Conservation (phyloP, 2,329 filamentous ascomycete genomes). For the Diaporthe sp. region DNA sequence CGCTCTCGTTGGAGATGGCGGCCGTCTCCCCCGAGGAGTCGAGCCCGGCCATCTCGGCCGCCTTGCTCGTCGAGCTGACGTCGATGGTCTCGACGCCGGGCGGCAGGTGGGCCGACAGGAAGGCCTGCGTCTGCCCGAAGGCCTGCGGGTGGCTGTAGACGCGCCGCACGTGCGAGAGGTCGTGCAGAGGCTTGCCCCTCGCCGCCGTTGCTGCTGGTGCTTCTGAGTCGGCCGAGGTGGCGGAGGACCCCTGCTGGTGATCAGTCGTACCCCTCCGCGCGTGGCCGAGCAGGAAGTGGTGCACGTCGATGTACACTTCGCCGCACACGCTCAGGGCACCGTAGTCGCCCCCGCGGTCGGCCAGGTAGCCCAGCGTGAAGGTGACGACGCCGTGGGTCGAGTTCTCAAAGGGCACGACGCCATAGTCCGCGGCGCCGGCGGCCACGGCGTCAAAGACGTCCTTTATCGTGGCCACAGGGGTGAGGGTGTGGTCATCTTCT, state of each 20-base stretch:
- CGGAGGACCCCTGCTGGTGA: background rate
- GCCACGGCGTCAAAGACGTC: conserved; percentile 89
- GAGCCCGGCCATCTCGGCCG: conserved; percentile 81
- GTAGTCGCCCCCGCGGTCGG: conserved; percentile 77
- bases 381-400: conserved; percentile 94
- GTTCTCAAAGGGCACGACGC: conserved; percentile 96
- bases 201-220: conserved; percentile 4
- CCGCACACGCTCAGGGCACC: conserved; percentile 81
- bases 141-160: conserved; percentile 96
- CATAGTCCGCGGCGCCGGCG: conserved; percentile 72
- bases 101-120: conserved; percentile 79
- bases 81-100: conserved; percentile 84
- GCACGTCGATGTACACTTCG: conserved; percentile 89
- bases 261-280: conserved; percentile 40
- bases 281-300: conserved; percentile 85
- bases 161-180: conserved; percentile 75
- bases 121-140: conserved; percentile 89
- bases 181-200: conserved; percentile 43
- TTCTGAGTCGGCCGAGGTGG: too few relatives aligned
- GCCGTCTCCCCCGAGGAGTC: conserved; percentile 73
- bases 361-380: conserved; percentile 89
- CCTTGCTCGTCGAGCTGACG: conserved; percentile 86
- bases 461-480: conserved; percentile 66
- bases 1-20: conserved; percentile 83
- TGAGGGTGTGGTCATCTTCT: conserved; percentile 61